Conservation (phyloP, 371 early-diverging fungal species). For the Mortierella sp. region DNA sequence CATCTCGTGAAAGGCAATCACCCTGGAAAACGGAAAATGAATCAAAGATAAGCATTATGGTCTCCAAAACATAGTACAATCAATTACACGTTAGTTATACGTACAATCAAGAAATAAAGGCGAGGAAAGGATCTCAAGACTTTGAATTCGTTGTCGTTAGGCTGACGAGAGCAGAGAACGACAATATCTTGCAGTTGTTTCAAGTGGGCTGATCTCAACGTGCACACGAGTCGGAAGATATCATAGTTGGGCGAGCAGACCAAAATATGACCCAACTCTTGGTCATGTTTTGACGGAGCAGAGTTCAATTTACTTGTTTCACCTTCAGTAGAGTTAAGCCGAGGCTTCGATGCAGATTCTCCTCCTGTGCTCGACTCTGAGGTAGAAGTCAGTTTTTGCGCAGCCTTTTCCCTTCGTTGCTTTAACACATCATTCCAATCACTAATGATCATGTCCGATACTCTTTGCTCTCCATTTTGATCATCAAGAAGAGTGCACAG, state of each 20-base stretch:
- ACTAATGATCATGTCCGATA: constrained; percentile 36
- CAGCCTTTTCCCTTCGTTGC: constrained; percentile 11
- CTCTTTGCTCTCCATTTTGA: constrained; percentile 16
- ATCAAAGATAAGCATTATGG: no score
- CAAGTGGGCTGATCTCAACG: constrained; percentile 43
- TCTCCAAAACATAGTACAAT: no score
- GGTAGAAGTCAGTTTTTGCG: background rate
- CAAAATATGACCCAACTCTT: constrained; percentile 35
- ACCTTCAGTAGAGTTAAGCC: background rate
- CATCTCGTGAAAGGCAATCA: constrained; percentile 67
- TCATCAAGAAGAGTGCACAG: constrained; percentile 37
- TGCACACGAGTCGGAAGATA: constrained; percentile 52
- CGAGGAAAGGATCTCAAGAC: constrained; percentile 65
- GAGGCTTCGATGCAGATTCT: background rate
- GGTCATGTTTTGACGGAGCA: background rate
- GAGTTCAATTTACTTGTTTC: background rate
- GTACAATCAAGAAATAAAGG: constrained; percentile 68
- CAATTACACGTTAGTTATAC: constrained; percentile 5
- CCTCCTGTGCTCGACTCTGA: background rate
- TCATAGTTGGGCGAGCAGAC: constrained; percentile 55
- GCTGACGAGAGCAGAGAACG: constrained; percentile 61
- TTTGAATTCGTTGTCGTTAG: constrained; percentile 61
- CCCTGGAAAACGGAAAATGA: constrained; percentile 55
- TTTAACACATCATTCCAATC: constrained; percentile 35
- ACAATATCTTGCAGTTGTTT: constrained; percentile 66